Base-by-base conservation (phyloP, 345 rosid genomes). In the Chamaenerion angustifolium region DNA sequence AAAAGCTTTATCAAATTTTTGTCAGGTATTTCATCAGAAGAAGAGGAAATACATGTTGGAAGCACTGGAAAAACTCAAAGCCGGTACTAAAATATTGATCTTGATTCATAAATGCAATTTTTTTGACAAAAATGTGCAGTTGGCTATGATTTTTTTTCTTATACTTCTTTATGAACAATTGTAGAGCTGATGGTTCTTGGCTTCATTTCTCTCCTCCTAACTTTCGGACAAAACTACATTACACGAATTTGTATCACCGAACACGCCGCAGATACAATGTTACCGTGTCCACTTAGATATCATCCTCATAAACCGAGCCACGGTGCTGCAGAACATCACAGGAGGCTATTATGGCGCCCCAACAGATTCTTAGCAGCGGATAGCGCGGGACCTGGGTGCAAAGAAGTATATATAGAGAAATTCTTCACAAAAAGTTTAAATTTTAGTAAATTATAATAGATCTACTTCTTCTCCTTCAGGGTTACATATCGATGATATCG, bases 111-210 rank as follows among this genome's bases (percentile, higher is more conserved):
- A n/a, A n/a, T n/a, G n/a, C n/a, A n/a, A 21, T 49, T 40, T 41
- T 12, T 58, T 9, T 8, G 18, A 15, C 11, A 46, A 46, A 19
- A 6, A 52, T n/a, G 21, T 21, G 19, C 3, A 11, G n/a, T 9
- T 15, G 40, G 13, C 4, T 11, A 1, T 46, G 23, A 8, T 37
- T 47, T 12, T 27, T 14, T 25, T 12, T 18, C 37, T 15, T n/a
- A 10, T 16, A 11, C 52, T 11, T 16, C 12, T 11, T 1, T 52
- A 8, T 47, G 46, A 42, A 41, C 12, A 16, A 16, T 60, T 49
- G 62, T 84, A 84, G 95, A 92, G 75, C 86, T 92, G 5, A 92
- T 92, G 96, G 77, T 92, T 63, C 68, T 92, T 59, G 96, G 99
- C 49, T 92, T 92, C 70, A 88, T 92, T 48, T 92, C 99, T 43